Percentiles rank a stretch among this genome's conserved stretches.
Conservation (phyloP, 306 rosid genomes). For the Ziziphus jujuba region DNA sequence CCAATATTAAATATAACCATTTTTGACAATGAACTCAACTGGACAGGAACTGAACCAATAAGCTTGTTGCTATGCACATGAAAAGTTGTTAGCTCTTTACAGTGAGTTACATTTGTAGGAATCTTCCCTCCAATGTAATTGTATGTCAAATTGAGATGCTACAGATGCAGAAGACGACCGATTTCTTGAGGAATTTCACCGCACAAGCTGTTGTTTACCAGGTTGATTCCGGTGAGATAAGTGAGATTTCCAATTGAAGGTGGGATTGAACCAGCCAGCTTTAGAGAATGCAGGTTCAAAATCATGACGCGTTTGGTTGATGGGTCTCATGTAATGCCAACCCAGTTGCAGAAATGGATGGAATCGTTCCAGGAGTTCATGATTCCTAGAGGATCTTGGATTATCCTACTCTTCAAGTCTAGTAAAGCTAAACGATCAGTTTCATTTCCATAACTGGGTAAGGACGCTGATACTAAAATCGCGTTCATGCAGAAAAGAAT, state of each 20-base stretch:
- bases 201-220: slow-evolving; percentile 17
- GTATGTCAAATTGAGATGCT: slow-evolving; percentile 20
- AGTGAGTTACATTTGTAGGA: slow-evolving; percentile 39
- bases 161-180: slow-evolving; percentile 19
- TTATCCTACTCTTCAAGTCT: slow-evolving; percentile 25
- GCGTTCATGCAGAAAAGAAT: too few species aligned
- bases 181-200: slow-evolving; percentile 39
- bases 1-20: slow-evolving; percentile 15
- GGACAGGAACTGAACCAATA: slow-evolving; percentile 22
- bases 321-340: too few species aligned
- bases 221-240: slow-evolving; percentile 28
- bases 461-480: too few species aligned
- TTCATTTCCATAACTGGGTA: too few species aligned
- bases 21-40: slow-evolving; percentile 22
- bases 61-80: not conserved
- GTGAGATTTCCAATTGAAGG: slow-evolving; percentile 43
- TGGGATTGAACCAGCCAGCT: slow-evolving; percentile 26
- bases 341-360: too few species aligned
- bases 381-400: slow-evolving; percentile 18
- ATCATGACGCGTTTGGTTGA: slow-evolving; percentile 18
- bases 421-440: slow-evolving; percentile 31
- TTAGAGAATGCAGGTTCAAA: slow-evolving; percentile 21
- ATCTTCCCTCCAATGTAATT: slow-evolving; percentile 39
- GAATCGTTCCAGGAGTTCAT: slow-evolving; percentile 44
- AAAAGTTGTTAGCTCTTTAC: slow-evolving; percentile 20